Evolutionary conservation across 805 yeast genomes (phyloP).

Genomic region (Candida silvicultrix): DNA sequence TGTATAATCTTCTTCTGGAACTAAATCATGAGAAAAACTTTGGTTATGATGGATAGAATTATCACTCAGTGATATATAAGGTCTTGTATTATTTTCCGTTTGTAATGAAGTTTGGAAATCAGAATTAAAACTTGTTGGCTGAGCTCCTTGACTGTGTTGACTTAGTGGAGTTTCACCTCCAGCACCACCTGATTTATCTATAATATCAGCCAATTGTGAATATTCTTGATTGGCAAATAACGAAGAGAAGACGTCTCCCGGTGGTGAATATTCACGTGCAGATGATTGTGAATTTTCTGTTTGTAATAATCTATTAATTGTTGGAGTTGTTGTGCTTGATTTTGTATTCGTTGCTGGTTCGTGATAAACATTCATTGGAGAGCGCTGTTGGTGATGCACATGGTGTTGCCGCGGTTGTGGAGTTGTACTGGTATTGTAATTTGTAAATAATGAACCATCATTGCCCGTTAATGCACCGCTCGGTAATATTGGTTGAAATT

Average conservation of each 20-base stretch:
- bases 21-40: slow-evolving; percentile 10
- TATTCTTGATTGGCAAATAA: slow-evolving; percentile 36
- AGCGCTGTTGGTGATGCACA: too few species aligned
- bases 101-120: slow-evolving; percentile 23
- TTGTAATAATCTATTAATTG: neutral
- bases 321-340: neutral
- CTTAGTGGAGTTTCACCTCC: slow-evolving; percentile 6
- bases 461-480: neutral
- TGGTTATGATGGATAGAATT: slow-evolving; percentile 12
- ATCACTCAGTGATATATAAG: slow-evolving; percentile 22
- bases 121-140: slow-evolving; percentile 13
- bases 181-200: slow-evolving; percentile 14
- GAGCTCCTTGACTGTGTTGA: slow-evolving; percentile 17
- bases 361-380: too few species aligned
- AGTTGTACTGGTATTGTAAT: neutral
- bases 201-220: slow-evolving; percentile 31
- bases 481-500: neutral
- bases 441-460: neutral
- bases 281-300: neutral
- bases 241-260: slow-evolving; percentile 21
- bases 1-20: slow-evolving; percentile 34
- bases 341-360: neutral
- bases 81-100: slow-evolving; percentile 21
- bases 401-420: neutral
- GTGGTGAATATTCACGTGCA: slow-evolving; percentile 8